Evolutionary conservation across 2,329 filamentous ascomycete genomes (phyloP), one percentile per base, ranked within the genome.

Genomic region (Onygena corvina): DNA sequence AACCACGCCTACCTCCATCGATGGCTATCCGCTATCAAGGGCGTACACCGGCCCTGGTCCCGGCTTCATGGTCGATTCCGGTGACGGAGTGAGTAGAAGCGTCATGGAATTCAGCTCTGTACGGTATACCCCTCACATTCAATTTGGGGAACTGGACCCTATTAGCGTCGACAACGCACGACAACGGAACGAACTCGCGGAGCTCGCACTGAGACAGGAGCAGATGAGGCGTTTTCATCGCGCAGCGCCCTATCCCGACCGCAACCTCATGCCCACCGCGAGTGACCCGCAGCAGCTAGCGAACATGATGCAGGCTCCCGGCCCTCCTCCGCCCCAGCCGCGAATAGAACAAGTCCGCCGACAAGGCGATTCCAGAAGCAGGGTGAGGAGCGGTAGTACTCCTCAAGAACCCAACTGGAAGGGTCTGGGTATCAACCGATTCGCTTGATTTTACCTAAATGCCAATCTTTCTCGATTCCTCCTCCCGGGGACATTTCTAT

Each of bases 381-480:
- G 54, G 33, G 18, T 25, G 4, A 48, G 54, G 34, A 54, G 54
- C 31, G 52, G 50, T 11, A 56, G 54, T 47, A 64, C 62, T 6
- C 64, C 64, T 35, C 25, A 59, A 7, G 52, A 53, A 3, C 57
- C 60, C 7, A 52, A 58, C 21, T 57, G 58, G 47, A 50, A 53
- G 47, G 57, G 57, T 1, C 35, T 62, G 20, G 60, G 55, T 31
- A 50, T 59, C 23, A 51, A 56, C 3, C 56, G 42, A 52, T 36
- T 47, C 8, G 20, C 44, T 11, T 21, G 12, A 46, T n/a, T 8
- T 14, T 21, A n/a, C 29, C 23, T 42, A 46, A 45, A 48, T 21
- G 38, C 47, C 21, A 30, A 48, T 33, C 49, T 29, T n/a, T 18
- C 18, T n/a, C n/a, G n/a, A 29, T 45, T 33, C 35, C 49, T 51